Conservation (phyloP, 441 rosid species). For the Adansonia madagascariensis region DNA sequence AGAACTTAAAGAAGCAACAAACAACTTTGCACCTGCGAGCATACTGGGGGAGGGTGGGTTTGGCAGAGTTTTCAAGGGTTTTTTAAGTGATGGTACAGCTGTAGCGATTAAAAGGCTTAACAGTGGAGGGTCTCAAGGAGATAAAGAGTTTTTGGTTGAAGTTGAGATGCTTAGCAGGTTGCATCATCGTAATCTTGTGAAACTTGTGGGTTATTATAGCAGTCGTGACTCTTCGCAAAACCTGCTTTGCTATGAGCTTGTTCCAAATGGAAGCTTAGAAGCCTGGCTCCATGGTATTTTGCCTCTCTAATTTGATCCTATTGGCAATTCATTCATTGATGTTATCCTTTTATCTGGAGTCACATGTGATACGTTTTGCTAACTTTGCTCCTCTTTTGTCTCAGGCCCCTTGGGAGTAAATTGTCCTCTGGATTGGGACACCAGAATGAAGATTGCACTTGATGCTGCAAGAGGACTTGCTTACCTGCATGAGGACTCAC, state of each 20-base stretch:
- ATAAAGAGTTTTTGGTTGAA: conserved; percentile 91
- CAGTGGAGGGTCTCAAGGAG: conserved; percentile 89
- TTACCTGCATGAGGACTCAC: conserved; percentile 95
- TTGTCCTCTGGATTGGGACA: conserved; percentile 94
- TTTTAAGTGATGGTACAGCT: conserved; percentile 94
- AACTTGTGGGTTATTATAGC: conserved; percentile 91
- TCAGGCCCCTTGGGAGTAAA: conserved; percentile 88
- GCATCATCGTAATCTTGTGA: conserved; percentile 98
- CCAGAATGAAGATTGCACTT: conserved; percentile 95
- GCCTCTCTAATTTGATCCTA: conserved; percentile 15
- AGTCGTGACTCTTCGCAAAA: conserved; percentile 89
- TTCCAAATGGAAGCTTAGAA: conserved; percentile 94
- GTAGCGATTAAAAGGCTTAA: conserved; percentile 94
- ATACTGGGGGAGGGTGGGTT: conserved; percentile 96
- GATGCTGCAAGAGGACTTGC: conserved; percentile 98
- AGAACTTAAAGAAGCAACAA: conserved; percentile 90
- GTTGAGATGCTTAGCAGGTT: conserved; percentile 98
- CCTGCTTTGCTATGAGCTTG: conserved; percentile 88
- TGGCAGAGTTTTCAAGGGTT: conserved; percentile 94
- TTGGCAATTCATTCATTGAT: conserved; percentile 6
- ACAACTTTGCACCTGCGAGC: conserved; percentile 80
- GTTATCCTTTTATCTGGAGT: conserved; percentile 20
- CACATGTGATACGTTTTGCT: conserved; percentile 2
- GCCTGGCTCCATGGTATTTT: conserved; percentile 91
- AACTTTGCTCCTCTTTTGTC: conserved; percentile 33